Evolutionary conservation across 106 monocot genomes (phyloP), one percentile per base, ranked within the genome.

Genomic region (Dendrobium huoshanense): DNA sequence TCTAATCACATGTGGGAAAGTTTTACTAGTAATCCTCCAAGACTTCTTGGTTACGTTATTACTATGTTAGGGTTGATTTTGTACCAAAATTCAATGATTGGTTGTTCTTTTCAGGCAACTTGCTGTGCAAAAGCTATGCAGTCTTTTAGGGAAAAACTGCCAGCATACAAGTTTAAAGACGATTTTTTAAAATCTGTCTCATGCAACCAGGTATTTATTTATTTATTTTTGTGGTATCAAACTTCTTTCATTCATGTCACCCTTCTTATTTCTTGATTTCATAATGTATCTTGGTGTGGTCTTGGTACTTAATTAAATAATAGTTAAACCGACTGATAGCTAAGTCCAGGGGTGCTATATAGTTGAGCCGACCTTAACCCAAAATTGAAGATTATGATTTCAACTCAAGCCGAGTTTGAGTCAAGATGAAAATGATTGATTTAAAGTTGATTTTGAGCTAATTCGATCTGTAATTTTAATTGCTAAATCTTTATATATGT

Each of bases 81-180:
- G 41, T n/a, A 37, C 18, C 27, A 9, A 9, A 72, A 41, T 87
- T 37, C 55, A 58, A 55, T 56, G 17, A 37, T 41, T 70, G 61
- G 11, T 40, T 77, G 4, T 65, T 80, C 56, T 7, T 78, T 76
- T 43, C 81, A 96, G 96, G 83, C 86, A 75, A 81, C 81, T 16
- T 80, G 87, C 27, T 83, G 80, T 80, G 89, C 89, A 65, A 90
- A 78, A 86, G 87, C 86, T 59, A 94, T 95, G 98, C 95, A 91
- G 75, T 86, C 88, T 78, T 98, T 98, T 76, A 88, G 98, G 80
- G 92, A 98, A 83, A 95, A 95, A 37, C 77, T 98, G 77, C 98
- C 98, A 75, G 98, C 98, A 75, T 91, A 84, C 84, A 95, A 93
- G 64, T 67, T 91, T 58, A 92, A 87, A 83, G 90, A 90, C 72